phyloP scores from a whole-genome alignment of 2,329 filamentous ascomycete species.

The Coleophoma cylindrospora region DNA sequence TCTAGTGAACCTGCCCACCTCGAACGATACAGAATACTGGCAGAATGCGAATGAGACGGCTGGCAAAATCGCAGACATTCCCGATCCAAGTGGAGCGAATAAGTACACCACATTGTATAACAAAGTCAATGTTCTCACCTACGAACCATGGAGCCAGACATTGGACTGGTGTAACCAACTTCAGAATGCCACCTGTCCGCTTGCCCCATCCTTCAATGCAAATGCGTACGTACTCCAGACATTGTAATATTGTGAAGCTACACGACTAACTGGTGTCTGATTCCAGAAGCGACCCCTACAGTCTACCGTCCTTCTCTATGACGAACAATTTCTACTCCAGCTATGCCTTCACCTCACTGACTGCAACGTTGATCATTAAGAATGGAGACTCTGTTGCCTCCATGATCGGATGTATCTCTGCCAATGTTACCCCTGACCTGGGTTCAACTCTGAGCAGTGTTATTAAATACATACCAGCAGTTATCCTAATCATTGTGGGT shows the following conservation, averaged over 20 bases:
- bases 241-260: background rate
- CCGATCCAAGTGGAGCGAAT: slow-evolving; percentile 30
- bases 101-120: slow-evolving; percentile 70
- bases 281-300: slow-evolving; percentile 31
- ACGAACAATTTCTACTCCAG: slow-evolving; percentile 71
- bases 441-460: slow-evolving; percentile 63
- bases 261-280: background rate
- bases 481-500: slow-evolving; percentile 74
- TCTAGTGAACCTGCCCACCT: slow-evolving; percentile 51
- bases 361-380: slow-evolving; percentile 66
- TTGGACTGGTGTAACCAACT: slow-evolving; percentile 63
- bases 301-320: slow-evolving; percentile 69
- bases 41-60: slow-evolving; percentile 54
- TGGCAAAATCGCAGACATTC: slow-evolving; percentile 62
- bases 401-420: slow-evolving; percentile 72
- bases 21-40: slow-evolving; percentile 51
- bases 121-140: slow-evolving; percentile 70
- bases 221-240: slow-evolving; percentile 36
- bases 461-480: slow-evolving; percentile 70
- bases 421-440: slow-evolving; percentile 79
- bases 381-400: slow-evolving; percentile 64
- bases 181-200: slow-evolving; percentile 64
- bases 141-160: slow-evolving; percentile 56
- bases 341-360: slow-evolving; percentile 82
- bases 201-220: slow-evolving; percentile 65